Evolutionary conservation across 2,329 filamentous ascomycete genomes (phyloP).

Genomic region (Monilinia aucupariae): DNA sequence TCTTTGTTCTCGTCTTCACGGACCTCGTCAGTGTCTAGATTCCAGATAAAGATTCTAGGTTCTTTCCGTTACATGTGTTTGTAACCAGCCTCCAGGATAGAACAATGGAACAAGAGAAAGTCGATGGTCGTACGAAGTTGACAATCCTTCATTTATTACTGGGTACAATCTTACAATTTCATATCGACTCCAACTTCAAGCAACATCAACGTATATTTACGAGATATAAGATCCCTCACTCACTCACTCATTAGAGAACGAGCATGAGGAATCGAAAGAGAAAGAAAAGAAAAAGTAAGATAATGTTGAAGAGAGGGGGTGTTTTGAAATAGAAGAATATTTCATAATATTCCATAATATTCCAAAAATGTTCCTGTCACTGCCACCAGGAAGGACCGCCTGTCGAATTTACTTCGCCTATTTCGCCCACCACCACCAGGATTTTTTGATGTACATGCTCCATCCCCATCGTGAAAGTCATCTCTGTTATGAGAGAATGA

Average conservation of each 20-base stretch:
- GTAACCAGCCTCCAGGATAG: background rate
- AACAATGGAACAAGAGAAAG: background rate
- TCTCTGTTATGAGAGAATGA: constrained; percentile 9
- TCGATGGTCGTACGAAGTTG: too few relatives aligned
- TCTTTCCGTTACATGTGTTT: background rate
- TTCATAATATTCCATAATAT: background rate
- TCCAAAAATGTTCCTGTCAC: too few relatives aligned
- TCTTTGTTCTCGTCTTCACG: constrained; percentile 2
- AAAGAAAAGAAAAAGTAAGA: background rate
- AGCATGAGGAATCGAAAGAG: background rate
- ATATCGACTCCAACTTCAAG: background rate
- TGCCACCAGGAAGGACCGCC: background rate
- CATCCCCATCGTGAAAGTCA: background rate
- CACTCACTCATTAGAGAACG: background rate
- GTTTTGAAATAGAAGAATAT: background rate
- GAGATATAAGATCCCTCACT: background rate
- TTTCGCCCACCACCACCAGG: background rate
- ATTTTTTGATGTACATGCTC: background rate
- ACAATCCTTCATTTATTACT: background rate
- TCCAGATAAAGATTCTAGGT: background rate
- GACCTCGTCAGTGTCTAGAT: background rate
- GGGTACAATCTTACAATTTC: background rate
- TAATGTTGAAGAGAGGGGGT: background rate
- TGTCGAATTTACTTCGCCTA: background rate
- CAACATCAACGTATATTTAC: background rate